A percentile compares a stretch with the other conserved stretches of the same genome.
Conservation (phyloP, 495 filamentous ascomycete species). For the Aspergillus sclerotioniger region DNA sequence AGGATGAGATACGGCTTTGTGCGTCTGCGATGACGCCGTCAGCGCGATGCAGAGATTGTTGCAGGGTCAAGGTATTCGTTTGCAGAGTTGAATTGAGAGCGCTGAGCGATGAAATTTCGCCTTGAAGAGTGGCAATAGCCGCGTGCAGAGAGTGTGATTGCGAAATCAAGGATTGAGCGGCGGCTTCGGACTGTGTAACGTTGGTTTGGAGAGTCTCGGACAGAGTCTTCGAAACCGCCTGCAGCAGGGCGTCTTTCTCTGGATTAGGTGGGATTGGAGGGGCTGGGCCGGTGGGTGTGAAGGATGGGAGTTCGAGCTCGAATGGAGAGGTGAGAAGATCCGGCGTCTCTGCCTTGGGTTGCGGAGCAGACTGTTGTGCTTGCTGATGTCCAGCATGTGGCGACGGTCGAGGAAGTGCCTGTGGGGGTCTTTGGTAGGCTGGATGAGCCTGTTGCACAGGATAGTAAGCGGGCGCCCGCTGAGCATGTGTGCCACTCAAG, state of each 20-base stretch:
- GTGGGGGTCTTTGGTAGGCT: constrained; percentile 20
- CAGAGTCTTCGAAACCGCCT: constrained; percentile 69
- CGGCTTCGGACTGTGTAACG: constrained; percentile 63
- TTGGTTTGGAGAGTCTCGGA: constrained; percentile 62
- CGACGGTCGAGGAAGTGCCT: constrained; percentile 10
- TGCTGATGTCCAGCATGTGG: constrained; percentile 10
- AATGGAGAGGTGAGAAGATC: constrained; percentile 73
- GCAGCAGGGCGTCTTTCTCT: constrained; percentile 86
- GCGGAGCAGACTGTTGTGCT: constrained; percentile 28
- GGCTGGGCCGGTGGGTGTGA: constrained; percentile 55
- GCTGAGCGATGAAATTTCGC: constrained; percentile 68
- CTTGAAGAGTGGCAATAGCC: constrained; percentile 63
- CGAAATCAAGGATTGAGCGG: constrained; percentile 68
- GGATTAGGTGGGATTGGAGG: constrained; percentile 95
- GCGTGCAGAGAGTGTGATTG: constrained; percentile 75
- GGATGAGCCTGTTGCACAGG: constrained; percentile 22
- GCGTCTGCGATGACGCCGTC: constrained; percentile 73
- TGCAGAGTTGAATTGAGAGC: constrained; percentile 65
- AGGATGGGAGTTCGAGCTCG: constrained; percentile 60
- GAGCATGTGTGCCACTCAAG: constrained; percentile 13
- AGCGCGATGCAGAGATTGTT: constrained; percentile 71
- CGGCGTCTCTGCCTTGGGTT: constrained; percentile 51
- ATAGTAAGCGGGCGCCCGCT: constrained; percentile 16
- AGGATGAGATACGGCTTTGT: constrained; percentile 35
- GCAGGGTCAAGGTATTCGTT: constrained; percentile 75